Conservation (phyloP, 495 filamentous ascomycete species). For the Neurospora sp. region DNA sequence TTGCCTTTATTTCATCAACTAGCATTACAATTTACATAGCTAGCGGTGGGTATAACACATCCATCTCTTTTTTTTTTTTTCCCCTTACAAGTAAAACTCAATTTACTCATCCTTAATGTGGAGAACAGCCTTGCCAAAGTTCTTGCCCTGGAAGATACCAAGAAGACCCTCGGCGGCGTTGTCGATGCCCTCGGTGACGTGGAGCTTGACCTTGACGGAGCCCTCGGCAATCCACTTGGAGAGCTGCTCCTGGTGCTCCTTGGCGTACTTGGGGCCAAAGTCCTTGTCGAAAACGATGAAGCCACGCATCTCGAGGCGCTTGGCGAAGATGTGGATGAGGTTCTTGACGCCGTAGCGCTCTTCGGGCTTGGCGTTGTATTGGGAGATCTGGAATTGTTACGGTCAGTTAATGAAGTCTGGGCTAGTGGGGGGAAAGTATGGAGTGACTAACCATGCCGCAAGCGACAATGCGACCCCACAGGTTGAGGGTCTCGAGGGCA, state of each 20-base stretch:
- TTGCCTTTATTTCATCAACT: neutral
- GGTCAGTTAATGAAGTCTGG: constrained; percentile 9
- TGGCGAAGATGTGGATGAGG: constrained; percentile 39
- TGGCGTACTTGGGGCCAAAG: constrained; percentile 58
- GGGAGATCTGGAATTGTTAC: constrained; percentile 48
- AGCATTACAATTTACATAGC: neutral
- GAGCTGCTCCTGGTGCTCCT: constrained; percentile 75
- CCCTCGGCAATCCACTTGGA: constrained; percentile 79
- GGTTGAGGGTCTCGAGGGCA: constrained; percentile 57
- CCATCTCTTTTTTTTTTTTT: neutral
- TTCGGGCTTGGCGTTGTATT: constrained; percentile 57
- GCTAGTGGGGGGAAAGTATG: neutral
- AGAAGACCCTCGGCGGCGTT: constrained; percentile 69
- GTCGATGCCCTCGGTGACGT: constrained; percentile 72
- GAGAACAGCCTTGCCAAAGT: constrained; percentile 85
- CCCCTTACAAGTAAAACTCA: neutral
- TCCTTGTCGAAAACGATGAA: constrained; percentile 59
- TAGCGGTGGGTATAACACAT: neutral
- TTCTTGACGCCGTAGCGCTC: constrained; percentile 63
- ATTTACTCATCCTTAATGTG: constrained; percentile 44
- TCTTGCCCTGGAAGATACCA: constrained; percentile 82
- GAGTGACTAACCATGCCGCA: constrained; percentile 35
- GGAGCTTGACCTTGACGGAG: constrained; percentile 60
- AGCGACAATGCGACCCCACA: constrained; percentile 57
- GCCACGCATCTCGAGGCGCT: constrained; percentile 49